These are phyloP conservation scores for Rutidosis leptorrhynchoides DNA, from an alignment of 129 eudicot species.

Conservation along the genomic window DNA sequence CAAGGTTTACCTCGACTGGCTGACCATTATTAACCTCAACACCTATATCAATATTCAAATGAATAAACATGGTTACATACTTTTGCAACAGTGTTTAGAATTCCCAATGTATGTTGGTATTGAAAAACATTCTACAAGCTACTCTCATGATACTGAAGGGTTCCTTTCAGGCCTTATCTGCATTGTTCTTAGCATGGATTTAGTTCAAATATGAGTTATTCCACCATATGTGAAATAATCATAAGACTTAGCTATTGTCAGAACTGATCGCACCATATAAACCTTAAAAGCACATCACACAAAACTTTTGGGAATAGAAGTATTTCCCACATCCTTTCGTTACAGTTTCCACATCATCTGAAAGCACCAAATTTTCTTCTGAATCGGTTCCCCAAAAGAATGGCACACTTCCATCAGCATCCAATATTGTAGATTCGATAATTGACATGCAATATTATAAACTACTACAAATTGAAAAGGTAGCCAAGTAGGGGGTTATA, in stretches of 20 bases:
- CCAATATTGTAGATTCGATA: conserved; percentile 38
- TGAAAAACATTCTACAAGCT: not conserved
- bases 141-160: not conserved
- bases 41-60: conserved; percentile 45
- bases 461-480: not conserved
- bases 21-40: conserved; percentile 71
- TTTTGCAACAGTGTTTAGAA: too few relatives aligned
- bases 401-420: conserved; percentile 96
- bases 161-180: not conserved
- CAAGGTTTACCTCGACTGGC: conserved; percentile 44
- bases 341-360: conserved; percentile 69
- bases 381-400: conserved; percentile 96
- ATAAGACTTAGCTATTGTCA: too few relatives aligned
- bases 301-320: conserved; percentile 90
- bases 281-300: not conserved
- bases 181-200: not conserved
- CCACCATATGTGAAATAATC: not conserved
- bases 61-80: too few relatives aligned
- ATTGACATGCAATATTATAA: not conserved
- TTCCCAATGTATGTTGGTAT: not conserved
- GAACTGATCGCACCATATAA: not conserved
- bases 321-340: conserved; percentile 92
- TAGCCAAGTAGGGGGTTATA: too few relatives aligned
- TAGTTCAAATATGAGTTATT: not conserved
- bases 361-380: conserved; percentile 77